These are phyloP conservation scores for Vanderwaltozyma verrucispora DNA, from an alignment of 805 yeast species.

Conservation along the genomic window DNA sequence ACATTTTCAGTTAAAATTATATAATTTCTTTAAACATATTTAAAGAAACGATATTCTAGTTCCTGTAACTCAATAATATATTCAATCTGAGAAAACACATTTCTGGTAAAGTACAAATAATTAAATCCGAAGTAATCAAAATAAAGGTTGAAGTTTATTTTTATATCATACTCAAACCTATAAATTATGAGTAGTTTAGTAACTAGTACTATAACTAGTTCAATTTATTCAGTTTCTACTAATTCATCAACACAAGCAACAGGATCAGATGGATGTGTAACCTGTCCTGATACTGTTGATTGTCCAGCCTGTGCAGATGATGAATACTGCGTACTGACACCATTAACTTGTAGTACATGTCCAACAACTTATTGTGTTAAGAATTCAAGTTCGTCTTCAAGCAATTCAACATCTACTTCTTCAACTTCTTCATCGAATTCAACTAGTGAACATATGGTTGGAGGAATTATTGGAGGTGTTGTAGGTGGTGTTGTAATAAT, in stretches of 20 bases:
- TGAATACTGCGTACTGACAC: conserved; percentile 45
- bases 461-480: conserved; percentile 51
- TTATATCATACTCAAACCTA: too few relatives aligned
- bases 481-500: conserved; percentile 34
- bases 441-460: conserved; percentile 1
- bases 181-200: too few relatives aligned
- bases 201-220: neutral
- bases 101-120: too few relatives aligned
- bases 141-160: too few relatives aligned
- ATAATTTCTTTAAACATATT: too few relatives aligned
- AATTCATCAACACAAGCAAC: neutral
- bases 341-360: conserved; percentile 49
- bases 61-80: too few relatives aligned
- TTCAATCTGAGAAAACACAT: too few relatives aligned
- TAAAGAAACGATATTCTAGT: too few relatives aligned
- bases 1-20: too few relatives aligned
- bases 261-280: conserved; percentile 25
- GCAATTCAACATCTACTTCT: conserved; percentile 10
- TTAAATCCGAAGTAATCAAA: too few relatives aligned
- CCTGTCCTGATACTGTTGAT: conserved; percentile 30
- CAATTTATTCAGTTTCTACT: too few relatives aligned
- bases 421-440: conserved; percentile 6
- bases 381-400: conserved; percentile 10
- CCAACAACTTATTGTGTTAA: conserved; percentile 43
- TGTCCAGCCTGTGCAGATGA: conserved; percentile 48